These are phyloP conservation scores for Diutina pseudorugosa DNA, from an alignment of 1,139 yeast species.

Conservation along the genomic window DNA sequence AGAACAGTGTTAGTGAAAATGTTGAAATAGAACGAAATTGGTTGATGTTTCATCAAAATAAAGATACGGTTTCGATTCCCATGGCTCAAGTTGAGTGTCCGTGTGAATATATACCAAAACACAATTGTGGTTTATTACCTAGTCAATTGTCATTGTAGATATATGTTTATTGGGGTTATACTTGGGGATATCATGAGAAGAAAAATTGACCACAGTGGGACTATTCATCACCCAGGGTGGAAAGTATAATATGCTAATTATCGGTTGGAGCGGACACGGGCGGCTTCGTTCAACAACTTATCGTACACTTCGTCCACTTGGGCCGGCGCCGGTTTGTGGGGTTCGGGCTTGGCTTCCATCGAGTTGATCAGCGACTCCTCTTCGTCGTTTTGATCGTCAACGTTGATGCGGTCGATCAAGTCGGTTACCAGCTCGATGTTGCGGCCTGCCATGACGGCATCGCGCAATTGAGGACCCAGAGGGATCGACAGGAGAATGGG, in stretches of 20 bases:
- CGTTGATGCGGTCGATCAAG: slow-evolving; percentile 53
- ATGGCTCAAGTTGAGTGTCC: too few species aligned
- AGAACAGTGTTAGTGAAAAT: too few species aligned
- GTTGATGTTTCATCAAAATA: too few species aligned
- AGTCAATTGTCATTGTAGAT: too few species aligned
- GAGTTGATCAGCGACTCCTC: slow-evolving; percentile 25
- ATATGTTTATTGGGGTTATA: too few species aligned
- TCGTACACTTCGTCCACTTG: slow-evolving; percentile 60
- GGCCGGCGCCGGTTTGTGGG: slow-evolving; percentile 14
- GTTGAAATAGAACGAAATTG: too few species aligned
- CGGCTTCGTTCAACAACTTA: slow-evolving; percentile 53
- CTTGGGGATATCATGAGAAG: background rate
- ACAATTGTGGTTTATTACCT: too few species aligned
- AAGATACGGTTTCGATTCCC: too few species aligned
- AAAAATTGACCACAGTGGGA: too few species aligned
- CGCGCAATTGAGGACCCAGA: slow-evolving; percentile 65
- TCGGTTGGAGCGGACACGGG: slow-evolving; percentile 31
- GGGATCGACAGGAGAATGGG: slow-evolving; percentile 40
- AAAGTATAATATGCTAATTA: background rate
- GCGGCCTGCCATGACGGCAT: slow-evolving; percentile 66
- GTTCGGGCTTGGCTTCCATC: slow-evolving; percentile 8
- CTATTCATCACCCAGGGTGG: too few species aligned
- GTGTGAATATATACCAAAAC: too few species aligned
- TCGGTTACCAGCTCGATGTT: slow-evolving; percentile 66
- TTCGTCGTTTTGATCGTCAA: slow-evolving; percentile 15